A percentile compares a stretch with the other conserved stretches of the same genome.
These are phyloP conservation scores for Quercus robur DNA, from an alignment of 306 rosid genomes.

Conservation along the genomic window DNA sequence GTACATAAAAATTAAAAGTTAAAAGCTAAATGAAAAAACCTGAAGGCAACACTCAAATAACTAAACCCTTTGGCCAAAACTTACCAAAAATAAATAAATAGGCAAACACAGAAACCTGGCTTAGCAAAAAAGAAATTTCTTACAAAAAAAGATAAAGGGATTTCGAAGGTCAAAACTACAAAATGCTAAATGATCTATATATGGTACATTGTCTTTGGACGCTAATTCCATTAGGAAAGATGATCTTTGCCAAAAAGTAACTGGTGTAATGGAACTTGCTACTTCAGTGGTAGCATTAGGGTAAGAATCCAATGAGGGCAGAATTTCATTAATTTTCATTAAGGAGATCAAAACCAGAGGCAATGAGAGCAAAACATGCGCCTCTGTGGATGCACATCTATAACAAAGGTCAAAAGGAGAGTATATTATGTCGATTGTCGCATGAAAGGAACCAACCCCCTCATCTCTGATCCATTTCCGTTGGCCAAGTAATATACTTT, in stretches of 20 bases:
- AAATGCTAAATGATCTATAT: not conserved
- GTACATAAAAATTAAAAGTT: too few species aligned
- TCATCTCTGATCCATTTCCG: slow-evolving; percentile 93
- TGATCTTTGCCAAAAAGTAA: not conserved
- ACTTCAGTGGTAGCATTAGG: not conserved
- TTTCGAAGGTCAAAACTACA: not conserved
- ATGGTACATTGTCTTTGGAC: slow-evolving; percentile 16
- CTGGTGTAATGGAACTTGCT: not conserved
- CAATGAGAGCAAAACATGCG: not conserved
- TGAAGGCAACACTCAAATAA: too few species aligned
- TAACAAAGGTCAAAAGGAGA: not conserved
- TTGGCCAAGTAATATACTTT: slow-evolving; percentile 72
- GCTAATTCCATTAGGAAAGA: not conserved
- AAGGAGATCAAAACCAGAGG: slow-evolving; percentile 4
- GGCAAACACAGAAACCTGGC: not conserved
- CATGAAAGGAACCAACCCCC: slow-evolving; percentile 81
- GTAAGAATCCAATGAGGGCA: not conserved
- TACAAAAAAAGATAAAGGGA: not conserved
- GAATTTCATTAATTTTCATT: not conserved
- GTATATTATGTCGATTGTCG: slow-evolving; percentile 30
- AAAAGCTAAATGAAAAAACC: too few species aligned
- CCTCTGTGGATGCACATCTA: not conserved
- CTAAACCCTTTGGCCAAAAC: too few species aligned
- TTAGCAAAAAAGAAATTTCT: not conserved
- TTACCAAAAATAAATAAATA: not conserved